phyloP scores from a whole-genome alignment of 257 asterid genomes.

The Striga asiatica region DNA sequence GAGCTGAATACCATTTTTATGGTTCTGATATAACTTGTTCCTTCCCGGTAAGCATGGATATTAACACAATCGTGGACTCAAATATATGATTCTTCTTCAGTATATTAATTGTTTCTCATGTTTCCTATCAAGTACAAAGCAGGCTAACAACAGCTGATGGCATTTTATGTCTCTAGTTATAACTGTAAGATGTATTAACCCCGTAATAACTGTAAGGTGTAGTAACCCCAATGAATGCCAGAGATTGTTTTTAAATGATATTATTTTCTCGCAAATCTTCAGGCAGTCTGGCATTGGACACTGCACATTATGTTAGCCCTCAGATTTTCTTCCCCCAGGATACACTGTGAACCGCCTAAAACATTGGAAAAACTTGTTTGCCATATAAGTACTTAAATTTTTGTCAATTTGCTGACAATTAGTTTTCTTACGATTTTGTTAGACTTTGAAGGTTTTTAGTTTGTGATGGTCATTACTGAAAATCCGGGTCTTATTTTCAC shows the following conservation, averaged over 20 bases:
- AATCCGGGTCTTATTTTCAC: slow-evolving; percentile 8
- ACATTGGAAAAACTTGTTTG: background rate
- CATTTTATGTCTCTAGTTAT: background rate
- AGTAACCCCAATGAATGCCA: too few relatives aligned
- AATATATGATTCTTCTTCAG: slow-evolving; percentile 3
- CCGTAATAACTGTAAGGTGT: background rate
- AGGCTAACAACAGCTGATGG: background rate
- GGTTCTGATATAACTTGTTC: slow-evolving; percentile 98
- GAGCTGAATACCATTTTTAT: slow-evolving; percentile 92
- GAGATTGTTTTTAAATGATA: too few relatives aligned
- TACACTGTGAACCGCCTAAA: background rate
- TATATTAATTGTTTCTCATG: slow-evolving; percentile 3
- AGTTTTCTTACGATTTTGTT: background rate
- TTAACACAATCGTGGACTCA: background rate
- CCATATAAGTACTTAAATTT: background rate
- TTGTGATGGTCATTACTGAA: slow-evolving; percentile 12
- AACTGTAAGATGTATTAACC: background rate
- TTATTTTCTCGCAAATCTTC: background rate
- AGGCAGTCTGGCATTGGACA: background rate
- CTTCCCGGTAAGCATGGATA: slow-evolving; percentile 56
- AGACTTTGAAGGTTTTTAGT: background rate
- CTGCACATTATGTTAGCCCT: background rate
- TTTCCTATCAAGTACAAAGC: background rate
- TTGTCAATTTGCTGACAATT: background rate
- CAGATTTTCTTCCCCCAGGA: background rate